Base-by-base conservation (phyloP, 2,329 filamentous ascomycete genomes). In the Fusarium virguliforme region DNA sequence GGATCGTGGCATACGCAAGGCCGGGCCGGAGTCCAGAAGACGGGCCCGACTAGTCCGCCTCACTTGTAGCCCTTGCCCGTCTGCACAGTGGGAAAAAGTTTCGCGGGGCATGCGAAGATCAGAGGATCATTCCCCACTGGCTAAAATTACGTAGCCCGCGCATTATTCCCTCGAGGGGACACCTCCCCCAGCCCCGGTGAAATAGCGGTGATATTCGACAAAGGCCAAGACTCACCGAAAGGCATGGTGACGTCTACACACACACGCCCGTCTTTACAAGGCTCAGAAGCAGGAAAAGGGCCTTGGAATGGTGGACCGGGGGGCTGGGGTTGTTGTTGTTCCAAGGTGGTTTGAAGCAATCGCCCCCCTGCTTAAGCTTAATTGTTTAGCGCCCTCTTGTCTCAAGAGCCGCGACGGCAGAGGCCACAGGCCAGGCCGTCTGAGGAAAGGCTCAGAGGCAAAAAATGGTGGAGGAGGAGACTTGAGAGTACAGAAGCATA, bases 301-400 rank as follows among this genome's bases (percentile, higher is more conserved):
- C 55, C 55, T 46, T 48, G 59, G 53, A 54, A 51, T 35, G 35
- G 51, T 18, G 18, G 18, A 18, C 26, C 43, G 54, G 43, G 58
- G 54, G 64, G 54, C 55, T 13, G 35, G 28, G 48, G 57, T 58
- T 50, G 35, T 53, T 60, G 32, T 56, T 54, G 43, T 41, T 48
- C 40, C 56, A 60, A 51, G 57, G 35, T 18, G 24, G 43, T 48
- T 62, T 66, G 50, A 30, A 58, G 22, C 37, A 41, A 35, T 37
- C 57, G 56, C 53, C 69, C 53, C 69, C 69, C 68, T 62, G 53
- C 62, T 71, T 71, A 70, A 71, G 69, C 69, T 71, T 71, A 71
- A 71, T 70, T 53, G 70, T 34, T 70, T 71, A 72, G 69, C 69
- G 65, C 24, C 50, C 12, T 60, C 55, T 34, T 66, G 65, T 40